phyloP scores from a whole-genome alignment of 2,329 filamentous ascomycete genomes.

The Pseudocercospora pini-densiflorae region DNA sequence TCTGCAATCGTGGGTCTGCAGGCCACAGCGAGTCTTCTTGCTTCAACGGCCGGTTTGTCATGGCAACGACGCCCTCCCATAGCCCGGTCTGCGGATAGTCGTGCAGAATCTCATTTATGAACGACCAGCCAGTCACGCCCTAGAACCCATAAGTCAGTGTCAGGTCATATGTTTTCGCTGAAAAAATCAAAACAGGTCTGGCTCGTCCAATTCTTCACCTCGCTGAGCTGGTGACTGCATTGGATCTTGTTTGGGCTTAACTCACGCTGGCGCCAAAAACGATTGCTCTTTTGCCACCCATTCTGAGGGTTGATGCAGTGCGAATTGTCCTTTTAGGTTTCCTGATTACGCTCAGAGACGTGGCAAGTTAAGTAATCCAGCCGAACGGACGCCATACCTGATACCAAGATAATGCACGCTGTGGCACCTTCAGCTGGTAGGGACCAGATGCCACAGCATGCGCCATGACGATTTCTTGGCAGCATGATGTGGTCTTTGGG shows the following conservation, averaged over 20 bases:
- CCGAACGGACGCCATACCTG: neutral
- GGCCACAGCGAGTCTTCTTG: conserved; percentile 45
- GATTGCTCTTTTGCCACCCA: conserved; percentile 26
- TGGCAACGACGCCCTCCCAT: conserved; percentile 52
- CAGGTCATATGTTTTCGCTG: neutral
- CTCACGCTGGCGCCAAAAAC: conserved; percentile 43
- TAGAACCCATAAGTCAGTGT: conserved; percentile 25
- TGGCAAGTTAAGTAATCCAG: neutral
- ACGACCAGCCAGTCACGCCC: conserved; percentile 55
- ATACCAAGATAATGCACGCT: neutral
- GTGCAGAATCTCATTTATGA: conserved; percentile 53
- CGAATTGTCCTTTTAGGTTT: neutral
- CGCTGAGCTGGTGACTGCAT: neutral
- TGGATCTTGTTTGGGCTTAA: neutral
- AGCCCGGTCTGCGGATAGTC: conserved; percentile 50
- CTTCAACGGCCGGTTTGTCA: conserved; percentile 52
- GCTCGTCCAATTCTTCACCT: neutral
- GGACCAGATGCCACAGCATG: neutral
- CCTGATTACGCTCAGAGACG: neutral
- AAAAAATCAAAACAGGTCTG: neutral
- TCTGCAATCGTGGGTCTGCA: conserved; percentile 46
- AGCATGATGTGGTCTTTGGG: neutral
- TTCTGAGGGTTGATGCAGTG: neutral
- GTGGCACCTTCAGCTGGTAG: neutral
- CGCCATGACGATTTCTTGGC: conserved; percentile 1